These are phyloP conservation scores for Polytrichum commune DNA, from an alignment of 225 moss, liverwort and hornwort genomes.

Conservation along the genomic window DNA sequence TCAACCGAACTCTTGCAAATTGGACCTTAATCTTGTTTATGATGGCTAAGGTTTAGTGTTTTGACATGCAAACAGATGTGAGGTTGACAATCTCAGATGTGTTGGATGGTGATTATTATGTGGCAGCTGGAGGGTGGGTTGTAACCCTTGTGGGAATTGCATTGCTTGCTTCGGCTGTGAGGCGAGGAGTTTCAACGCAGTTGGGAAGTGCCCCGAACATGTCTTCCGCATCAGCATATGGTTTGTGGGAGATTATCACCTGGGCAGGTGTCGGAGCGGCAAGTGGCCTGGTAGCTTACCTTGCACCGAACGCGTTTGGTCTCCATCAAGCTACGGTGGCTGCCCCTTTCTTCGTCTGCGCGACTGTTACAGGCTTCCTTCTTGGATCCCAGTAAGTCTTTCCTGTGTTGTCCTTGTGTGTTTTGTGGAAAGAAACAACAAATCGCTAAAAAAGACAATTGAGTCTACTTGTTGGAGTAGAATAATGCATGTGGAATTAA, in stretches of 20 bases:
- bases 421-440: neutral
- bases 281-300: constrained; percentile 36
- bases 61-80: too few species aligned
- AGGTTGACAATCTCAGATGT: too few species aligned
- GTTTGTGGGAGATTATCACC: constrained; percentile 43
- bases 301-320: constrained; percentile 56
- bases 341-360: constrained; percentile 53
- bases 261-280: constrained; percentile 60
- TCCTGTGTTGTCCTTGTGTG: neutral
- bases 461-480: too few species aligned
- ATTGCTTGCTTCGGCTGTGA: constrained; percentile 46
- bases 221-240: constrained; percentile 33
- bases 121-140: constrained; percentile 54
- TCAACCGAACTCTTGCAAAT: too few species aligned
- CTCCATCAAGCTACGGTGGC: constrained; percentile 49
- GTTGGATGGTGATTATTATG: neutral
- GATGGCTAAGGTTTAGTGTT: too few species aligned
- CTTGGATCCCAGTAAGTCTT: constrained; percentile 56
- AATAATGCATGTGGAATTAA: too few species aligned
- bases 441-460: too few species aligned
- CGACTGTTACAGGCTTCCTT: constrained; percentile 50
- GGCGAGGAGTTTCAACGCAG: constrained; percentile 31
- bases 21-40: too few species aligned
- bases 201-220: constrained; percentile 38
- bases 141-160: constrained; percentile 52